Base-by-base conservation (phyloP, 108 stramenopile genomes). In the Craspedostauros australis region DNA sequence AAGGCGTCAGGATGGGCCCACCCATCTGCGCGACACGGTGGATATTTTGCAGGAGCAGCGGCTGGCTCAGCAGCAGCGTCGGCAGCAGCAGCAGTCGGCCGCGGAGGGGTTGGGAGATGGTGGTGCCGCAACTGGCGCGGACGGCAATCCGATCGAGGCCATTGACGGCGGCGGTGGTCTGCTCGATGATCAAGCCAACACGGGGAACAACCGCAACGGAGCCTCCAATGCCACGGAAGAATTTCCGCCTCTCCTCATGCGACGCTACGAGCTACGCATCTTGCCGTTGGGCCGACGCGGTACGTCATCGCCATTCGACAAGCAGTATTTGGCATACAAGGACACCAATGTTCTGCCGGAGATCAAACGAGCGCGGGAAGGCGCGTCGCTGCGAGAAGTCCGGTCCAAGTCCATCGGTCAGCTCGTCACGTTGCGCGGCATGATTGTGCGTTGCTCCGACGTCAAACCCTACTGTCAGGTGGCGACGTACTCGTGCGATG, bases 401-500 rank as follows among this genome's bases (percentile, higher is more conserved):
- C 87, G 91, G 0, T 80, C 86, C 23, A 58, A 54, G 11, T 69
- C 81, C 50, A 91, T 99, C 62, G 98, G 98, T 9, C 80, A 65
- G 27, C 59, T 99, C 18, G 96, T 99, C 1, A 87, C 86, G 1
- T 60, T 99, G 12, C 51, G 70, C 2, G 96, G 93, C 7, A 93
- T 99, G 86, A 85, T 97, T 27, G 96, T 95, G 0, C 74, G 95
- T 6, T 80, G 86, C 6, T 93, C 95, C 4, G 94, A 96, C 57
- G 98, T 99, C 50, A 94, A 95, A 71, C 98, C 98, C 12, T 76
- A 79, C 8, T 85, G 84, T 30, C 52, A 66, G n/a, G 98, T 99
- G 6, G 88, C 87, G 2, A 94, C 98, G n/a, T 99, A 99, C 71
- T 93, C 93, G 7, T 99, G 98, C 58, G 96, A 99, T 63, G 76